phyloP scores from a whole-genome alignment of 2,329 filamentous ascomycete species.

The Aphanocladium album region DNA sequence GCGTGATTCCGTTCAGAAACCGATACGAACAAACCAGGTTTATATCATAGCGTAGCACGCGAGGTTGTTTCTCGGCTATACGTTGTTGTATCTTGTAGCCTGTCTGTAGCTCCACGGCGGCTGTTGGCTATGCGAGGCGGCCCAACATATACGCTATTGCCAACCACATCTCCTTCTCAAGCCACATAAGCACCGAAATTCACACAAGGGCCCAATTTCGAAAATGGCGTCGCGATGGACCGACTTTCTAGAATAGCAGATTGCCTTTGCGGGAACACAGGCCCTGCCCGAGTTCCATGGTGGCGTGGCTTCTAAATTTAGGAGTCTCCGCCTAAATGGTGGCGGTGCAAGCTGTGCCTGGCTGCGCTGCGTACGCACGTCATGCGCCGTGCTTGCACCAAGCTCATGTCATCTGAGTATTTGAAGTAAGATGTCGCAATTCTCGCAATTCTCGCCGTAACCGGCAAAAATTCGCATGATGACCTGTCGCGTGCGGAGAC shows the following conservation, averaged over 20 bases:
- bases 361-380: not conserved
- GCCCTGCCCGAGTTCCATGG: too few species aligned
- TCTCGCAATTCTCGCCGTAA: too few species aligned
- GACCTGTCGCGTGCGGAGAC: too few species aligned
- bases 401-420: not conserved
- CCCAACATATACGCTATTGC: not conserved
- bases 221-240: not conserved
- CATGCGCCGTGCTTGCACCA: not conserved
- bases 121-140: not conserved
- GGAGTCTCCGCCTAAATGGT: conserved; percentile 3
- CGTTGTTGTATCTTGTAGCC: not conserved
- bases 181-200: too few species aligned
- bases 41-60: not conserved
- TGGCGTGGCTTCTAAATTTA: conserved; percentile 12
- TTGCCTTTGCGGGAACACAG: not conserved
- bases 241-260: not conserved
- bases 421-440: too few species aligned
- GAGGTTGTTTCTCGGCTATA: not conserved
- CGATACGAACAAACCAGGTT: not conserved
- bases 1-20: not conserved
- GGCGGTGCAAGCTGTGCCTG: conserved; percentile 9
- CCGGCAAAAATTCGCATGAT: too few species aligned
- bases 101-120: not conserved
- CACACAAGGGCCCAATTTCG: not conserved
- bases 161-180: not conserved